phyloP scores from a whole-genome alignment of 169 alveolate genomes.

The Cytauxzoon felis region DNA sequence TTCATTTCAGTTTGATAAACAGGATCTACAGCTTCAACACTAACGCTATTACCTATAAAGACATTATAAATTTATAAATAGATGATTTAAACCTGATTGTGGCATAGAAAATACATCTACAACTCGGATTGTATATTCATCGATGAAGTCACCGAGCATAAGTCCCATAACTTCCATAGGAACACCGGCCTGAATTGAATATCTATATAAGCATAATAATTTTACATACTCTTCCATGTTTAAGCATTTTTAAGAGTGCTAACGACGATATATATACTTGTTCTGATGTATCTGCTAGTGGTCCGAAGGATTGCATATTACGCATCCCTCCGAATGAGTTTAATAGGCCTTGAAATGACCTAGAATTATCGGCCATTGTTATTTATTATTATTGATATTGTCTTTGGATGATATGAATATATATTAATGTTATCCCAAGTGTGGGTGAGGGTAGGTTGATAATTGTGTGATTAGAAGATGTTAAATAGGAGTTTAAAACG shows the following conservation, averaged over 20 bases:
- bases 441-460: too few species aligned
- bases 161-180: conserved; percentile 99
- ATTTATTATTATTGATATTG: background rate
- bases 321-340: conserved; percentile 72
- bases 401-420: too few species aligned
- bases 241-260: conserved; percentile 95
- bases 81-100: conserved; percentile 88
- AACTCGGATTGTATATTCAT: conserved; percentile 98
- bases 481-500: background rate
- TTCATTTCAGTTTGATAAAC: conserved; percentile 98
- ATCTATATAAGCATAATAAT: background rate
- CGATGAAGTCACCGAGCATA: conserved; percentile 98
- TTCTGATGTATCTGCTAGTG: conserved; percentile 89
- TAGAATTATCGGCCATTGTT: conserved; percentile 48
- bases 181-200: conserved; percentile 90
- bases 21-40: conserved; percentile 99
- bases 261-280: conserved; percentile 95
- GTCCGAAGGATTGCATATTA: conserved; percentile 64
- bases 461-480: too few species aligned
- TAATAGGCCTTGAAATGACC: conserved; percentile 62
- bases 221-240: conserved; percentile 92
- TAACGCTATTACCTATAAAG: conserved; percentile 84
- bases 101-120: conserved; percentile 99
- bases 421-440: too few species aligned
- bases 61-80: background rate